A percentile compares a stretch with the other conserved stretches of the same genome.
These are phyloP conservation scores for Pseudogymnoascus sp. DNA, from an alignment of 2,329 filamentous ascomycete species.

Conservation along the genomic window DNA sequence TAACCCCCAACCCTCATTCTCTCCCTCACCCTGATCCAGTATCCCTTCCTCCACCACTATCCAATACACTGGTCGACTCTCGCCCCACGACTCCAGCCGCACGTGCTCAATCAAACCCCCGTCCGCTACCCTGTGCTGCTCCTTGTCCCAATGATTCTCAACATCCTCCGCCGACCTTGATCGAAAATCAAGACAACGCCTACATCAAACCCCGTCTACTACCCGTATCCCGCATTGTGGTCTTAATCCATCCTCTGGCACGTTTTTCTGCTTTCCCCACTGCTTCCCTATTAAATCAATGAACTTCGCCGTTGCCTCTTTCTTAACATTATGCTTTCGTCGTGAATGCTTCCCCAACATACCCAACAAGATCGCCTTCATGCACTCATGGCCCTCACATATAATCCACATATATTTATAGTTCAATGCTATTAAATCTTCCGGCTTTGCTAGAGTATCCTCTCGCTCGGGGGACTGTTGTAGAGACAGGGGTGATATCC, in stretches of 20 bases:
- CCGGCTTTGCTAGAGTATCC: no score
- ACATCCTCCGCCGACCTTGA: background rate
- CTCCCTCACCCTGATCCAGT: background rate
- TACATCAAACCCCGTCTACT: background rate
- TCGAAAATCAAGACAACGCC: background rate
- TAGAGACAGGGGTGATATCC: no score
- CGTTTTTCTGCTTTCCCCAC: background rate
- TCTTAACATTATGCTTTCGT: no score
- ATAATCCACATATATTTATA: no score
- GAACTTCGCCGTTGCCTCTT: no score
- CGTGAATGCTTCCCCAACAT: no score
- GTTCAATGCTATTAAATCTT: no score
- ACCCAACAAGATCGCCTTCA: no score
- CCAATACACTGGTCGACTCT: background rate
- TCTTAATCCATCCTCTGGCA: background rate
- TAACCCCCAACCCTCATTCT: background rate
- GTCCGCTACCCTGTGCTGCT: background rate
- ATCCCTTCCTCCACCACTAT: background rate
- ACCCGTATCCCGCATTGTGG: background rate
- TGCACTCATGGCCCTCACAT: no score
- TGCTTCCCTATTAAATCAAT: background rate
- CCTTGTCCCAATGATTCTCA: background rate
- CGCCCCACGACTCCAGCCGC: background rate
- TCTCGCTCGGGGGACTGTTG: no score
- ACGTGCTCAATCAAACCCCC: background rate